Conservation (phyloP, 306 rosid species). For the Pyrus pyrifolia region DNA sequence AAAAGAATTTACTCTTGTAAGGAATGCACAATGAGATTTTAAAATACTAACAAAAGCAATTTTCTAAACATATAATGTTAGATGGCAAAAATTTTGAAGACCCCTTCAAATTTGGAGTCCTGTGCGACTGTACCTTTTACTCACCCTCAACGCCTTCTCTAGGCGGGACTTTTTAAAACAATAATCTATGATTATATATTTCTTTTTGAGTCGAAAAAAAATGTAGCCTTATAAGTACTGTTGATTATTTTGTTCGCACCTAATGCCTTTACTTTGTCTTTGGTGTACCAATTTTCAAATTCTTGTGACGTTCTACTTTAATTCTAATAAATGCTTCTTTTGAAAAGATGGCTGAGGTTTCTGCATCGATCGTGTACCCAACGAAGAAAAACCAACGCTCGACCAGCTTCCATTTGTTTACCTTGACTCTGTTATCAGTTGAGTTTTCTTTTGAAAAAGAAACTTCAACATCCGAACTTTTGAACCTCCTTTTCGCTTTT, state of each 20-base stretch:
- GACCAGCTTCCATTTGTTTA: conserved; percentile 39
- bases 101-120: too few relatives aligned
- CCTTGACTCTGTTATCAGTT: conserved; percentile 30
- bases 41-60: too few relatives aligned
- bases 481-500: conserved; percentile 14
- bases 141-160: too few relatives aligned
- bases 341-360: conserved; percentile 37
- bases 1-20: too few relatives aligned
- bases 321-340: conserved; percentile 30
- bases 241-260: background rate
- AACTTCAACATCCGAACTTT: conserved; percentile 23
- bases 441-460: conserved; percentile 35
- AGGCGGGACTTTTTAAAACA: too few relatives aligned
- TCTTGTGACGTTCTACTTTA: conserved; percentile 43
- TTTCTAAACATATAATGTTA: too few relatives aligned
- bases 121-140: too few relatives aligned
- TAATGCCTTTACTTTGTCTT: background rate
- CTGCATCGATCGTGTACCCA: conserved; percentile 17
- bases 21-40: too few relatives aligned
- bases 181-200: too few relatives aligned
- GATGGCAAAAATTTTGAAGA: too few relatives aligned
- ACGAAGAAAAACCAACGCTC: conserved; percentile 17
- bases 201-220: too few relatives aligned
- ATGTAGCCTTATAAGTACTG: background rate
- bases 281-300: conserved; percentile 29